Evolutionary conservation across 495 filamentous ascomycete species (phyloP).

Genomic region (Podospora pseudocomata): DNA sequence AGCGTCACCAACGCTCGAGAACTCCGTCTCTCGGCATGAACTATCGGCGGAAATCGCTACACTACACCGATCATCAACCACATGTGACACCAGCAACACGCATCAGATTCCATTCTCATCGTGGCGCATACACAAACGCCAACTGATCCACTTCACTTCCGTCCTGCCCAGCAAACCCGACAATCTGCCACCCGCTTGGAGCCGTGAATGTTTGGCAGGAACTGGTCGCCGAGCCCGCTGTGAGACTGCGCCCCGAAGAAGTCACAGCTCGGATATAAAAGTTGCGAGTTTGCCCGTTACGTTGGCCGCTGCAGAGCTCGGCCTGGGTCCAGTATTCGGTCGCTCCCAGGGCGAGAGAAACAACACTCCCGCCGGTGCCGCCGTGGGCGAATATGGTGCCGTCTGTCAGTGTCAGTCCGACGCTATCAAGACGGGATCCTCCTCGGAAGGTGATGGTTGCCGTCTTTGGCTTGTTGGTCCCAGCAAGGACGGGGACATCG

Average conservation of each 20-base stretch:
- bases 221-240: slow-evolving; percentile 45
- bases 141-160: slow-evolving; percentile 60
- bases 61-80: neutral
- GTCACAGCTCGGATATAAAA: slow-evolving; percentile 58
- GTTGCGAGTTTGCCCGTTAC: slow-evolving; percentile 46
- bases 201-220: slow-evolving; percentile 50
- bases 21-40: neutral
- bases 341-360: slow-evolving; percentile 42
- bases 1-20: neutral
- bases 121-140: slow-evolving; percentile 51
- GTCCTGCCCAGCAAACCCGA: slow-evolving; percentile 54
- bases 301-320: slow-evolving; percentile 50
- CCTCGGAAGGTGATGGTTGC: slow-evolving; percentile 47
- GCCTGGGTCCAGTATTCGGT: slow-evolving; percentile 50
- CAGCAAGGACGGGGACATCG: slow-evolving; percentile 41
- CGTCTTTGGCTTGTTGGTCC: slow-evolving; percentile 34
- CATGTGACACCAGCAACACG: no score
- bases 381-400: slow-evolving; percentile 51
- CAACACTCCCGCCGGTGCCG: slow-evolving; percentile 48
- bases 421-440: slow-evolving; percentile 47
- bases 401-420: slow-evolving; percentile 45
- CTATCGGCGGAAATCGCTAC: neutral
- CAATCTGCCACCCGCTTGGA: slow-evolving; percentile 53
- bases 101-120: slow-evolving; percentile 16
- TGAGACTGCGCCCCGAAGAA: slow-evolving; percentile 47